Conservation (phyloP, 2,329 filamentous ascomycete genomes). For the Aspergillus fumigatiaffinis region DNA sequence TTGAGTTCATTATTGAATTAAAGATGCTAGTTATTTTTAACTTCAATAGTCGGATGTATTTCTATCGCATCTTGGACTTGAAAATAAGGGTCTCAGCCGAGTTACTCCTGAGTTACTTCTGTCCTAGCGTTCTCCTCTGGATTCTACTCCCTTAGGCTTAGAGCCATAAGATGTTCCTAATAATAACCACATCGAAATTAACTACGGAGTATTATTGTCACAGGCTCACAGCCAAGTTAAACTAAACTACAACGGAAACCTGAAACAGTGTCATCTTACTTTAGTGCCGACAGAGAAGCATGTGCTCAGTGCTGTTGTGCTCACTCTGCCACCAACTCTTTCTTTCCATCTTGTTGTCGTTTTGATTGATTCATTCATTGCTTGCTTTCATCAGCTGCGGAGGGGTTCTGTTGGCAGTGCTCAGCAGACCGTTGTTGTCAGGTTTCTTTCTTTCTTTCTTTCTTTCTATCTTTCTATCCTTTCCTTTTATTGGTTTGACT, state of each 20-base stretch:
- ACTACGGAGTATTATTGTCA: not conserved
- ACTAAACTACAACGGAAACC: not conserved
- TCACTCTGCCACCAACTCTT: not conserved
- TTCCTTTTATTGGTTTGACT: not conserved
- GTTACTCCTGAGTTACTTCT: not conserved
- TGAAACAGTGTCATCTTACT: conserved; percentile 14
- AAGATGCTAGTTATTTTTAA: not conserved
- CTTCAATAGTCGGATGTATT: not conserved
- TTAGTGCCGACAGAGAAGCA: not conserved
- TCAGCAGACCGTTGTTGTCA: not conserved
- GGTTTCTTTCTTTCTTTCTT: not conserved
- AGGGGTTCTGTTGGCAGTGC: not conserved
- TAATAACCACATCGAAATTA: not conserved
- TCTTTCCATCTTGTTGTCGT: not conserved
- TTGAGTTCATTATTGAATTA: not conserved
- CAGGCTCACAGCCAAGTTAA: not conserved
- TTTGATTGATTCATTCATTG: not conserved
- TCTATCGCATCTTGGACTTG: not conserved
- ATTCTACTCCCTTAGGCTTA: not conserved
- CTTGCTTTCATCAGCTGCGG: not conserved
- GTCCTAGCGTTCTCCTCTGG: not conserved
- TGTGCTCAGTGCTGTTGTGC: not conserved
- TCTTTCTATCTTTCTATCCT: conserved; percentile 2
- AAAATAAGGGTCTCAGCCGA: not conserved
- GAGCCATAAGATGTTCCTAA: not conserved